phyloP scores from a whole-genome alignment of 116 monocot genomes.

The Cymodocea nodosa region DNA sequence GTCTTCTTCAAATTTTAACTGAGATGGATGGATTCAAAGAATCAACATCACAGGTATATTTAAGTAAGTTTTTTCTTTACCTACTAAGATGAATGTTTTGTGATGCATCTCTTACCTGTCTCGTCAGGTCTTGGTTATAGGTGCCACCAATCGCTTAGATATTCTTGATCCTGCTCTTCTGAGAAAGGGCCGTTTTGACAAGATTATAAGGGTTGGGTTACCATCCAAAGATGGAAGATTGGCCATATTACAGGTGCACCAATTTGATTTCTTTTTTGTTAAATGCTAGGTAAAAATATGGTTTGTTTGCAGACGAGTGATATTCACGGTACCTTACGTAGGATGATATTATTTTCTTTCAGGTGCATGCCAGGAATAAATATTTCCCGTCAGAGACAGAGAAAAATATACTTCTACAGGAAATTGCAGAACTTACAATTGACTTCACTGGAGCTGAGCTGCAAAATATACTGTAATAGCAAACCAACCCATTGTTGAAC shows the following conservation, averaged over 20 bases:
- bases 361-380: conserved; percentile 95
- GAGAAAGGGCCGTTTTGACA: conserved; percentile 92
- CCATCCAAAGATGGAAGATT: conserved; percentile 85
- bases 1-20: conserved; percentile 89
- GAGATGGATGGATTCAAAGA: conserved; percentile 92
- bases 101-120: neutral
- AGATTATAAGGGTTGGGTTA: conserved; percentile 84
- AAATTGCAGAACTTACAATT: conserved; percentile 65
- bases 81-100: neutral
- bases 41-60: conserved; percentile 51
- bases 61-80: neutral
- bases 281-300: neutral
- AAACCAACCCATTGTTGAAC: neutral
- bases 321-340: neutral
- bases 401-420: conserved; percentile 51
- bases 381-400: conserved; percentile 66
- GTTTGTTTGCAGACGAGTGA: neutral
- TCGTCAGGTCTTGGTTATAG: conserved; percentile 72
- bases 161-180: conserved; percentile 82
- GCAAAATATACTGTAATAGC: conserved; percentile 77
- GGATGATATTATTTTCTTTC: neutral
- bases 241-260: conserved; percentile 62
- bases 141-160: conserved; percentile 85
- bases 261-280: neutral
- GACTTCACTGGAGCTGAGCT: conserved; percentile 93